phyloP scores from a whole-genome alignment of 2,329 filamentous ascomycete species.

The Nothophoma quercina region DNA sequence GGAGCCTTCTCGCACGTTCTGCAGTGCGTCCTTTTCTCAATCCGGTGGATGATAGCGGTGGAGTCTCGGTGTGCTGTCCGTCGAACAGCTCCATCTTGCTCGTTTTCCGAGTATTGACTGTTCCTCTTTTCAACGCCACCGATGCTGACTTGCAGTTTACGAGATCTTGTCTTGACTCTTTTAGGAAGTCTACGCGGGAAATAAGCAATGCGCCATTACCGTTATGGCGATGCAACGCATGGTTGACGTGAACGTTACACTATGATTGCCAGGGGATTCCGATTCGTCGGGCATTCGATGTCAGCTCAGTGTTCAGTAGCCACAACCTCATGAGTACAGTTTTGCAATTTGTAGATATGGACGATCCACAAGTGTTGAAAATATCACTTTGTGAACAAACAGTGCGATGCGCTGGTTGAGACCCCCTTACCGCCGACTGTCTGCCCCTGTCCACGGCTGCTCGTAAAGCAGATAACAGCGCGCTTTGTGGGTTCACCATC shows the following conservation, averaged over 20 bases:
- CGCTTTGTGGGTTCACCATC: constrained; percentile 5
- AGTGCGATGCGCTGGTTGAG: not conserved
- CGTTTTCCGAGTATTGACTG: constrained; percentile 19
- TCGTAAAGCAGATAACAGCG: constrained; percentile 15
- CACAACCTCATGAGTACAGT: not conserved
- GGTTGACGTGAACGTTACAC: constrained; percentile 27
- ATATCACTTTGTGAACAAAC: not conserved
- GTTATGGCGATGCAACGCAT: constrained; percentile 7
- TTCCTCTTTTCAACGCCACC: constrained; percentile 23
- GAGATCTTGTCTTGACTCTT: constrained; percentile 20
- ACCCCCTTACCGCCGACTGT: not conserved
- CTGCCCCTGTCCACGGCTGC: constrained; percentile 9
- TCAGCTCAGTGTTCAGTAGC: constrained; percentile 11
- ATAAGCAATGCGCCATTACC: constrained; percentile 24
- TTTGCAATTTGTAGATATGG: not conserved
- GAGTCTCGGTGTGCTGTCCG: constrained; percentile 8
- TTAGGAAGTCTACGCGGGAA: constrained; percentile 24
- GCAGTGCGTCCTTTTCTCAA: constrained; percentile 4
- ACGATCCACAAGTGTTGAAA: not conserved
- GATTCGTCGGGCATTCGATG: not conserved
- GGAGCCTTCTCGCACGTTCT: not conserved
- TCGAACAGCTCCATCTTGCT: constrained; percentile 9
- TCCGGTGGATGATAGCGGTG: constrained; percentile 24
- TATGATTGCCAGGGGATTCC: constrained; percentile 1
- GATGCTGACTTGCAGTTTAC: constrained; percentile 36